Evolutionary conservation across 2,329 filamentous ascomycete species (phyloP), one percentile per base, ranked within the genome.

Genomic region (Calonectria crousiana): DNA sequence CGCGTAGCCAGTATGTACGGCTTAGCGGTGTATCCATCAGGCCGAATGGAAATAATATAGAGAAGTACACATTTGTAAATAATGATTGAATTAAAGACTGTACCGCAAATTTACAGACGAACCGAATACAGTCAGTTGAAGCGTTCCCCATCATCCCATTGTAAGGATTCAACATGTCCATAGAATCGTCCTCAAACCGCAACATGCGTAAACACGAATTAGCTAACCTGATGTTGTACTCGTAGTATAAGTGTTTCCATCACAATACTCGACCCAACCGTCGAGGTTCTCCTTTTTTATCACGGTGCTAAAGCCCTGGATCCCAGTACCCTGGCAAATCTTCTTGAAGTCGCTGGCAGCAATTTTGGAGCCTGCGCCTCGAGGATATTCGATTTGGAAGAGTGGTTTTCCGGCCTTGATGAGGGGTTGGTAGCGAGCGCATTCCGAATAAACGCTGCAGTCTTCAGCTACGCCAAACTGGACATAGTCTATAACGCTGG

Each of bases 361-460:
- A 13, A 78, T 65, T 5, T 82, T 79, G 2, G 77, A 71, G 83
- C 82, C 82, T 13, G 87, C 88, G 11, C 86, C 87, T 51, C 88
- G 85, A 3, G 92, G 92, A 79, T 95, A 95, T 84, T 95, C 93
- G 75, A 95, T 93, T 80, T 94, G 90, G 81, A 94, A 94, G 38
- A 95, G 92, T 2, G 93, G 92, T 82, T 94, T 94, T 41, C 87
- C 86, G 6, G 88, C 89, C 14, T 88, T 79, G 71, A 92, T 88
- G 79, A 94, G 94, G 5, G 88, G 83, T 2, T 84, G 82, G 81
- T 91, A 94, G 2, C 83, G 87, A 47, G 85, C 84, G 80, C 93
- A 94, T 81, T 94, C 92, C 3, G 84, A 73, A 77, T 90, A 90
- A 80, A 92, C 78, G n/a, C 88, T 87, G 81, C 93, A 95, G 84